Conservation (phyloP, 495 filamentous ascomycete species). For the Beverwykella pulmonaria region DNA sequence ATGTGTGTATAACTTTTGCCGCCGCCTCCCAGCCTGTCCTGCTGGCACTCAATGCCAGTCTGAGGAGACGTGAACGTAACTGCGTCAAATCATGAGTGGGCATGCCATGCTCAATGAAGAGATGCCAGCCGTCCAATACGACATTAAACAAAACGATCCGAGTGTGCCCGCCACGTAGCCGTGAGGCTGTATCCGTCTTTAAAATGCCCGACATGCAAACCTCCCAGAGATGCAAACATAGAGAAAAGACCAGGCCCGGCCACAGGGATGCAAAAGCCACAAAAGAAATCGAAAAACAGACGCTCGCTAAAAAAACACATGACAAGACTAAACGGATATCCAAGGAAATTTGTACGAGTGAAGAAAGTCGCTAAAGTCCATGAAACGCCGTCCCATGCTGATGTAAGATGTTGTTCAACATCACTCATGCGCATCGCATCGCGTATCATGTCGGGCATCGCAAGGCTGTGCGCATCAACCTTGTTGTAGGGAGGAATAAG, state of each 20-base stretch:
- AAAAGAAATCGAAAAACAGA: slow-evolving; percentile 24
- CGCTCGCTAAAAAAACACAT: slow-evolving; percentile 42
- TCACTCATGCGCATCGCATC: slow-evolving; percentile 47
- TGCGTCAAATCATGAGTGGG: slow-evolving; percentile 36
- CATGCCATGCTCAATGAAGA: slow-evolving; percentile 41
- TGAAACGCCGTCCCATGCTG: slow-evolving; percentile 40
- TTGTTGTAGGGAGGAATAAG: slow-evolving; percentile 30
- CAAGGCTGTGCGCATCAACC: slow-evolving; percentile 38
- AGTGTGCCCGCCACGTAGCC: slow-evolving; percentile 59
- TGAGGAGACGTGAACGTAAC: slow-evolving; percentile 40
- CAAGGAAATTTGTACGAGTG: slow-evolving; percentile 41
- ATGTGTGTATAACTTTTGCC: slow-evolving; percentile 46
- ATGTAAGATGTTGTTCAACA: slow-evolving; percentile 31
- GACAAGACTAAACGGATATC: slow-evolving; percentile 37
- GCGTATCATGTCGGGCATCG: slow-evolving; percentile 44
- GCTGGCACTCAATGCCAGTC: slow-evolving; percentile 54
- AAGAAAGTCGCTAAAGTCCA: slow-evolving; percentile 39
- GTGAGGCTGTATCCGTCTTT: slow-evolving; percentile 64
- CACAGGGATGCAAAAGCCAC: slow-evolving; percentile 35
- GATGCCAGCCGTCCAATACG: slow-evolving; percentile 48
- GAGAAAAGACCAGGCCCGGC: slow-evolving; percentile 39
- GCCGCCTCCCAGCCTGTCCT: slow-evolving; percentile 50
- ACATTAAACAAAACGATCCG: slow-evolving; percentile 49
- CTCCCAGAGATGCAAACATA: slow-evolving; percentile 51
- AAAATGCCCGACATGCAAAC: slow-evolving; percentile 50